Evolutionary conservation across 306 rosid species (phyloP).

Genomic region (Medicago lupulina): DNA sequence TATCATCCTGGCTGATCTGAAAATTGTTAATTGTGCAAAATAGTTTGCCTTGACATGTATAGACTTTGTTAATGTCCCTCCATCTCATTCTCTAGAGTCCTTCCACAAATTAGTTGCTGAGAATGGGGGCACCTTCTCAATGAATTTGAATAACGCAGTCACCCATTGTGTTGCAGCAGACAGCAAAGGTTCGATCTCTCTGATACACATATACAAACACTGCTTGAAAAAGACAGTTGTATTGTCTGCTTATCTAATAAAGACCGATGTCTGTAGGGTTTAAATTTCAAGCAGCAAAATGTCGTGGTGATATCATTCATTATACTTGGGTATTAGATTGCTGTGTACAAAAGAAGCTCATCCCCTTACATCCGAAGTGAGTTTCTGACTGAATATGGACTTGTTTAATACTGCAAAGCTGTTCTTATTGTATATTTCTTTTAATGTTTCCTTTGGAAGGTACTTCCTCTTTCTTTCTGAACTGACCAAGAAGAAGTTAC

Average conservation of each 20-base stretch:
- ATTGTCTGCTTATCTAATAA: conserved; percentile 41
- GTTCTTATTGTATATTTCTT: conserved; percentile 39
- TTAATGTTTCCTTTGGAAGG: conserved; percentile 52
- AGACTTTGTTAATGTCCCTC: conserved; percentile 91
- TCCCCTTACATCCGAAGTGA: conserved; percentile 80
- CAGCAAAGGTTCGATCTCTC: conserved; percentile 69
- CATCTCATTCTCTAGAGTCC: conserved; percentile 74
- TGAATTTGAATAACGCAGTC: conserved; percentile 87
- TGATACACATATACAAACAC: background rate
- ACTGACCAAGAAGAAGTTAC: conserved; percentile 71
- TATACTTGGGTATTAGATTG: conserved; percentile 81
- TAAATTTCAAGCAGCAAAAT: conserved; percentile 85
- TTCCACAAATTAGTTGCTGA: conserved; percentile 84
- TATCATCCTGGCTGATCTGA: conserved; percentile 28
- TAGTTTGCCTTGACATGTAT: conserved; percentile 64
- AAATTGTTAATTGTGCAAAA: conserved; percentile 32
- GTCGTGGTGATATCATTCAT: conserved; percentile 80
- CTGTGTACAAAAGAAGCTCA: conserved; percentile 67
- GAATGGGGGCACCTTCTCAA: conserved; percentile 94
- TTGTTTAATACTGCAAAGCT: conserved; percentile 29
- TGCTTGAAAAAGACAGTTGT: conserved; percentile 11
- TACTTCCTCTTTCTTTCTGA: conserved; percentile 78
- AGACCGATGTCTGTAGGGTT: conserved; percentile 63
- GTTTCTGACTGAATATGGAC: conserved; percentile 42
- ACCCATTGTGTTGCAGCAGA: conserved; percentile 90